Base-by-base conservation (phyloP, 2,329 filamentous ascomycete species). In the Byssochlamys sp. region DNA sequence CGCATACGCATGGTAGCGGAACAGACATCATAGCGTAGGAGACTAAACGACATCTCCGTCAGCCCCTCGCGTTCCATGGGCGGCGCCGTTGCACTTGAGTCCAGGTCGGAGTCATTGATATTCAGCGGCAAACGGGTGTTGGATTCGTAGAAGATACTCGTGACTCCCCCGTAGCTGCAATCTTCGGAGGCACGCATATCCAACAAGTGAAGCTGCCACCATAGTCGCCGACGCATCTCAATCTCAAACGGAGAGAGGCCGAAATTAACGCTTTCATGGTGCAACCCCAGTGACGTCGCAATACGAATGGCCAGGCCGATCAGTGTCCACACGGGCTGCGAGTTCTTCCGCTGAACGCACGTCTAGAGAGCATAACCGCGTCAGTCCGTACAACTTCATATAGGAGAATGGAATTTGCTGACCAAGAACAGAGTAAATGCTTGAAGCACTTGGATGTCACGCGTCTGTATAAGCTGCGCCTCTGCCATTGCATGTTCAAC, bases 391-490 rank as follows among this genome's bases (percentile, higher is more conserved):
- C 14, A 39, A n/a, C 11, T n/a, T 39, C 11, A 19, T 39, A 39
- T 39, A n/a, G 35, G 14, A n/a, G 35, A 14, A 4, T n/a, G 35
- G 14, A 39, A 5, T 3, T 39, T 39, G 5, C 58, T 54, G 56
- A 63, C 62, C 52, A 63, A 29, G 48, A 62, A 61, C 12, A 63
- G 50, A 28, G 56, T 55, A 52, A 63, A 33, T 10, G 62, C 60
- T 33, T 61, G 59, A 45, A 63, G 52, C 5, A 56, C 60, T 7
- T 57, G 54, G 48, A 57, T 53, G 39, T 63, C 19, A 53, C 54
- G 55, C 27, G 58, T 59, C 55, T 58, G 54, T 50, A 58, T 55
- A 55, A 60, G 50, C 53, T 59, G 49, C 19, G 59, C 58, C 24
- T 57, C 26, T 53, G 55, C 49, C 58, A 62, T 54, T 48, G 57